Evolutionary conservation across 1,284 basidiomycete species (phyloP), one percentile per base, ranked within the genome.

Genomic region (Thecaphora thlaspeos): DNA sequence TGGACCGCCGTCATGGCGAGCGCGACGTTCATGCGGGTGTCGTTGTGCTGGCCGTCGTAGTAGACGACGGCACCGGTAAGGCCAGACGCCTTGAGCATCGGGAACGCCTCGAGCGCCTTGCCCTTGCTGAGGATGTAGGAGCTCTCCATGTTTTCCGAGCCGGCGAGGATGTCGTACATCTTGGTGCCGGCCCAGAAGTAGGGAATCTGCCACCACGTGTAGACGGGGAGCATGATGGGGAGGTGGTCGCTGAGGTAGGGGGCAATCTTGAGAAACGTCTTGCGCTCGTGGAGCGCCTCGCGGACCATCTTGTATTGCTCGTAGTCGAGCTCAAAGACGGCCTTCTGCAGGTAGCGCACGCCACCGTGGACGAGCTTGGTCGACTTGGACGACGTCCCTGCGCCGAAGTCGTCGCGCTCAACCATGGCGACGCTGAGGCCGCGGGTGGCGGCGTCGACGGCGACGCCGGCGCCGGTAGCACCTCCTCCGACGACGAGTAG

Each of bases 361-460:
- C 94, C 94, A 24, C 94, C 94, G 80, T 98, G 94, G 1, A 97
- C 92, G 46, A 98, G 87, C 79, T 98, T 97, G 11, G 94, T 97
- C 10, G 89, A 91, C 79, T 98, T 98, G 24, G 91, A 95, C 3
- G 91, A 95, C 0, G 94, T 96, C 19, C 62, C 93, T 19, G 90
- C 86, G 66, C 87, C 85, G 71, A 94, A 98, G 78, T 98, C 94
- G 73, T 91, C 89, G 42, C 91, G 82, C 78, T 98, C 94, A 2
- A 97, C 92, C 63, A 96, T 81, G 0, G 91, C 94, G 19, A 97
- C 92, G 76, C 87, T 90, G 57, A 98, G 82, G 0, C 94, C 93
- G 51, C 94, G 82, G 69, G 86, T 90, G 12, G 89, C 91, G 28
- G 94, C 94, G 79, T 98, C 94, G 23, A 97, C 84, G 4, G 92